Evolutionary conservation across 352 stramenopile genomes (phyloP).

Genomic region (Thalassiosira hispida): DNA sequence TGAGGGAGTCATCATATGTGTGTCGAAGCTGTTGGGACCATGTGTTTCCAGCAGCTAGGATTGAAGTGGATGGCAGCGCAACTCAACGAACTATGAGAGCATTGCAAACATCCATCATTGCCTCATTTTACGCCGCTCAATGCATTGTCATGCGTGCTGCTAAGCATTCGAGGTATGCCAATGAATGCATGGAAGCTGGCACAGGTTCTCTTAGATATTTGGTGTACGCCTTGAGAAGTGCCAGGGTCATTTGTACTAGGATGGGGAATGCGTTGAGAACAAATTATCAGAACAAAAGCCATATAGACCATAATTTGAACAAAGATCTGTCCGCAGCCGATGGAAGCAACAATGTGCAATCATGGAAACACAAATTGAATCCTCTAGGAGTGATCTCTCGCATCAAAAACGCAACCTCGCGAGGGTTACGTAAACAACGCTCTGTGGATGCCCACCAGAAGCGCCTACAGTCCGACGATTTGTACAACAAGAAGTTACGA

Average conservation of each 20-base stretch:
- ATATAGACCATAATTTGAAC: background rate
- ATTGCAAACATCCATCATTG: conserved; percentile 22
- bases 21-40: conserved; percentile 22
- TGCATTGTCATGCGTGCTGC: conserved; percentile 37
- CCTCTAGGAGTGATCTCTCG: conserved; percentile 28
- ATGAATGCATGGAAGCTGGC: conserved; percentile 37
- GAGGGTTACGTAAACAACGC: conserved; percentile 10
- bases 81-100: conserved; percentile 24
- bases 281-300: background rate
- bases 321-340: background rate
- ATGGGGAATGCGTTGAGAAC: conserved; percentile 5
- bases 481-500: conserved; percentile 47
- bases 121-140: conserved; percentile 31
- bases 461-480: conserved; percentile 11
- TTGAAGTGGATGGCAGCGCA: background rate
- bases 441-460: conserved; percentile 30
- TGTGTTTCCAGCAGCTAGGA: conserved; percentile 16
- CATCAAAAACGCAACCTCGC: conserved; percentile 3
- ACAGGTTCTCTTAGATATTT: conserved; percentile 43
- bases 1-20: conserved; percentile 36
- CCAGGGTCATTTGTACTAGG: conserved; percentile 37
- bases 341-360: background rate
- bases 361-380: conserved; percentile 33
- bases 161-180: conserved; percentile 35
- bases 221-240: conserved; percentile 38